Percentiles rank a stretch among this genome's conserved stretches.
Conservation (phyloP, 1,284 basidiomycete species). For the Heimioporus retisporus region DNA sequence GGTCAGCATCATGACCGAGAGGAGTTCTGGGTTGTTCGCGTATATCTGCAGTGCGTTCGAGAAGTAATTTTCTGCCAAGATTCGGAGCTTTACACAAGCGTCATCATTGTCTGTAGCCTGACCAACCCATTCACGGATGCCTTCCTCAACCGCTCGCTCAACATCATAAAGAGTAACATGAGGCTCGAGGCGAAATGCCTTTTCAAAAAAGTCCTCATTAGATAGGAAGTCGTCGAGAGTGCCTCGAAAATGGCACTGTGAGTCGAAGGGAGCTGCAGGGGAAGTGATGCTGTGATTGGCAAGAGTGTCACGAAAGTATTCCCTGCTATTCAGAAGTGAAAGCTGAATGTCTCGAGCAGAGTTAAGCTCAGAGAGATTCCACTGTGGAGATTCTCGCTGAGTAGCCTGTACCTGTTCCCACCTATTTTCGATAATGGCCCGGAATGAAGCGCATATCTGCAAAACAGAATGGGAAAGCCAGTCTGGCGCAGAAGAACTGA, state of each 20-base stretch:
- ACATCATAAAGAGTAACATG: conserved; percentile 20
- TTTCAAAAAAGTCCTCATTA: conserved; percentile 18
- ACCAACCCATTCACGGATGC: too few species aligned
- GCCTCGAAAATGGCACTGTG: conserved; percentile 10
- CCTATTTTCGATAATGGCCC: conserved; percentile 11
- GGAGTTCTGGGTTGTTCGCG: too few species aligned
- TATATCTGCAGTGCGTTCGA: too few species aligned
- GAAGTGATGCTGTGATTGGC: not conserved
- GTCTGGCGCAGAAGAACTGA: conserved; percentile 24
- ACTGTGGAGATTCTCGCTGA: conserved; percentile 27
- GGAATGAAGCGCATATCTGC: not conserved
- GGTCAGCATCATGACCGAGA: too few species aligned
- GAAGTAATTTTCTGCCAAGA: too few species aligned
- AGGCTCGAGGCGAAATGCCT: conserved; percentile 18
- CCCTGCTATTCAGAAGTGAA: conserved; percentile 36
- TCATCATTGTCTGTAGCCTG: too few species aligned
- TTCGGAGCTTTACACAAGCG: too few species aligned
- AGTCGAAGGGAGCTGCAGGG: conserved; percentile 22
- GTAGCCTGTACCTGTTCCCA: conserved; percentile 13
- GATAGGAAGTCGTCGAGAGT: conserved; percentile 23
- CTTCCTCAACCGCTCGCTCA: too few species aligned
- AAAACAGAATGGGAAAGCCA: conserved; percentile 11
- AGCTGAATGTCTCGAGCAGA: conserved; percentile 41
- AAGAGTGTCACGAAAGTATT: conserved; percentile 35
- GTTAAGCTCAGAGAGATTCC: conserved; percentile 36